Conservation (phyloP, 345 rosid species). For the Crucihimalaya himalaica region DNA sequence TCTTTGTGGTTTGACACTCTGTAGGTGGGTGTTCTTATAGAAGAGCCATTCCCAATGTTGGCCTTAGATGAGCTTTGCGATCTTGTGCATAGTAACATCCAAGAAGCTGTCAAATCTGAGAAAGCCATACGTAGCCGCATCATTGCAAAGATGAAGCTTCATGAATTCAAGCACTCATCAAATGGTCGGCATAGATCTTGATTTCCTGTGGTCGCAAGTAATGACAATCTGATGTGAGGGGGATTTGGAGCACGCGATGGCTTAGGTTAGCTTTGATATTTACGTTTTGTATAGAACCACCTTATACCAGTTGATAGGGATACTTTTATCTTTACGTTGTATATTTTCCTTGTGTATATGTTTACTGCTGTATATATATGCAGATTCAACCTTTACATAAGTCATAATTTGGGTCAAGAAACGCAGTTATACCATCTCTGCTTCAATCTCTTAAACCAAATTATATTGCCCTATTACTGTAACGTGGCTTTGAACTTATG, state of each 20-base stretch:
- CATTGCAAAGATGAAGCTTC: constrained; percentile 48
- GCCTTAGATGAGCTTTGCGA: constrained; percentile 85
- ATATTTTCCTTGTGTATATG: constrained; percentile 5
- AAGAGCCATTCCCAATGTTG: constrained; percentile 91
- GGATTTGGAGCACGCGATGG: constrained; percentile 12
- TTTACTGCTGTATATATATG: constrained; percentile 33
- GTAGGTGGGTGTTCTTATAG: constrained; percentile 94
- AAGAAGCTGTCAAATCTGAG: constrained; percentile 64
- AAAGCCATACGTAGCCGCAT: constrained; percentile 54
- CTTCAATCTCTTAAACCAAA: neutral
- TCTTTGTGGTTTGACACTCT: constrained; percentile 28
- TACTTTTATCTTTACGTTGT: constrained; percentile 18
- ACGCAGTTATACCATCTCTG: neutral
- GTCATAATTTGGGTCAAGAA: neutral
- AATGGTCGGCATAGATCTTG: constrained; percentile 68
- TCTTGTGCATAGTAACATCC: constrained; percentile 53
- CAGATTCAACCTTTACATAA: constrained; percentile 14
- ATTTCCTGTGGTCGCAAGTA: neutral
- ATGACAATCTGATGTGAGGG: constrained; percentile 18
- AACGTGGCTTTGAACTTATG: neutral
- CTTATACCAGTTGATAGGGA: constrained; percentile 28
- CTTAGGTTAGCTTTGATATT: constrained; percentile 30
- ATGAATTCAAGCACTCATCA: constrained; percentile 49
- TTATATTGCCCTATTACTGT: neutral
- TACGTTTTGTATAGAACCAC: constrained; percentile 31